A percentile compares a stretch with the other conserved stretches of the same genome.
Conservation (phyloP, 192 early-diverging fungal species). For the Rhizoclosmatium sp. region DNA sequence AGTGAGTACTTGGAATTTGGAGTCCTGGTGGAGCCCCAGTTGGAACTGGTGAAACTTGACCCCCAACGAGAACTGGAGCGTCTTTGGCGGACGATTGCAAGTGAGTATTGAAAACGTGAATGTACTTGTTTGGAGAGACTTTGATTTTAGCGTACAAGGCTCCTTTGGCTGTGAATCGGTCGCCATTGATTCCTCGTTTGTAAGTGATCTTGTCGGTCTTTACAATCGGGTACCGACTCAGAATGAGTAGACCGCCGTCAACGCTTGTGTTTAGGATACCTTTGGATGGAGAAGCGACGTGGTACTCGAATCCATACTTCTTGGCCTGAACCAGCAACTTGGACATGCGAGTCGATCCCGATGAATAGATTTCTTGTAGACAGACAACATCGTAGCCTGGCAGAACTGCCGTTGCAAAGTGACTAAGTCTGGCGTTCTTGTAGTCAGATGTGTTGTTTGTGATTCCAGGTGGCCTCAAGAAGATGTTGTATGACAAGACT, state of each 20-base stretch:
- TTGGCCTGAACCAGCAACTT: constrained; percentile 67
- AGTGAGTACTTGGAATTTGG: neutral
- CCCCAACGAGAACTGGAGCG: constrained; percentile 46
- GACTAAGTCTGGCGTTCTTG: constrained; percentile 79
- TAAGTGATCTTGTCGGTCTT: constrained; percentile 65
- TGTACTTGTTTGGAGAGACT: constrained; percentile 49
- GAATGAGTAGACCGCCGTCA: constrained; percentile 82
- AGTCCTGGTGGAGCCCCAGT: neutral
- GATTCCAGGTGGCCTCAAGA: constrained; percentile 41
- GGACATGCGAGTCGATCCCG: constrained; percentile 65
- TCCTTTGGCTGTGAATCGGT: constrained; percentile 80
- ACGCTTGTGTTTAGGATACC: constrained; percentile 67
- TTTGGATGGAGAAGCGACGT: constrained; percentile 66
- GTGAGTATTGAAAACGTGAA: constrained; percentile 85
- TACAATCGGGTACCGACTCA: constrained; percentile 76
- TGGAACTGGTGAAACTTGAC: constrained; percentile 2
- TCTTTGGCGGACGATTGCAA: constrained; percentile 73
- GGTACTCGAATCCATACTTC: constrained; percentile 72
- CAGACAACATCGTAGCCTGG: constrained; percentile 80
- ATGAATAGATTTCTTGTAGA: constrained; percentile 86
- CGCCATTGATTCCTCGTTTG: constrained; percentile 71
- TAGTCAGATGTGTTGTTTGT: constrained; percentile 64
- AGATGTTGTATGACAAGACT: constrained; percentile 42
- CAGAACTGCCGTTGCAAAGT: constrained; percentile 71
- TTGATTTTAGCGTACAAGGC: constrained; percentile 79